Evolutionary conservation across 257 asterid genomes (phyloP), one percentile per base, ranked within the genome.

Genomic region (Verbena officinalis): DNA sequence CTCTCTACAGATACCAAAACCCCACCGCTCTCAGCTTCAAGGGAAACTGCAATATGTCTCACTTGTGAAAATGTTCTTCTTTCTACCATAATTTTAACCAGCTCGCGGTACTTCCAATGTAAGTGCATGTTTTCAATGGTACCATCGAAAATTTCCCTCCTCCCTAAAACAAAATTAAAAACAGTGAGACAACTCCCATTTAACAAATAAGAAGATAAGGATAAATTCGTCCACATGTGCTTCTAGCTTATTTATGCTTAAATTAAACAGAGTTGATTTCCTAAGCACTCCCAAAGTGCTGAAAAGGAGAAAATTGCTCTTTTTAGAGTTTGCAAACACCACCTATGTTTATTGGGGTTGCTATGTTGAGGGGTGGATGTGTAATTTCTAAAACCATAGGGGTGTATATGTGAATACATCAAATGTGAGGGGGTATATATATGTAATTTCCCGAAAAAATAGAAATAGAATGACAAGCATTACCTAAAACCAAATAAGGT

Each of bases 11-110:
- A 79, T 17, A 93, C 96, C 77, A 93, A 80, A 27, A 90, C 82
- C 55, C 97, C 97, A 67, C 99, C 96, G 68, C 97, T 90, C 76
- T 93, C 99, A 7, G 97, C 89, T 83, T 93, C 99, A 31, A 90
- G 86, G 2, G 83, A 75, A 45, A 90, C 55, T 10, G 99, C 97
- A 67, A 87, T 75, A 71, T 93, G 97, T 81, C 75, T 85, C 34
- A 90, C 95, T 70, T 81, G 97, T 15, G 92, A 59, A 63, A 75
- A 59, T 22, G 78, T 79, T 75, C 83, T 90, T 30, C 90, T 61
- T 55, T 93, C 81, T 10, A 84, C 94, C 16, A 87, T 46, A 34
- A 93, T 81, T 70, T 90, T 93, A 58, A 93, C 99, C 73, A 93
- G 79, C 80, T 93, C 99, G 50, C 97, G 77, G 69, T 82, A 84